A percentile compares a stretch with the other conserved stretches of the same genome.
Conservation (phyloP, 164 flowering plant species). For the Stephania japonica region DNA sequence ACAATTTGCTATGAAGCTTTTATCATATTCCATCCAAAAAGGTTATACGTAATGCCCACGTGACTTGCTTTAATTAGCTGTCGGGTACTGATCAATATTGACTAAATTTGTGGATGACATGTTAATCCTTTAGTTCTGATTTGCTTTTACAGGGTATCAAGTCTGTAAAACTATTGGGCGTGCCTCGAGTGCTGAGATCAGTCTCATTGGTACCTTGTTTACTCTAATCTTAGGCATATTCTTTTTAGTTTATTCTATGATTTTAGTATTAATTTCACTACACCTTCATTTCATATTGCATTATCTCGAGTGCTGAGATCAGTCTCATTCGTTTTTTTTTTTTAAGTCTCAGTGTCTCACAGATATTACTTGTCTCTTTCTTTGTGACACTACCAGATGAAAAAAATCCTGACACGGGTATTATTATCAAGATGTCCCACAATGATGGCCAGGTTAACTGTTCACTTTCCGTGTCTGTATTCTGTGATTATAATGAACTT, state of each 20-base stretch:
- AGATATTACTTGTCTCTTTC: not conserved
- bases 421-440: constrained; percentile 56
- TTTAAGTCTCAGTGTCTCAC: not conserved
- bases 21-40: not conserved
- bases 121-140: not conserved
- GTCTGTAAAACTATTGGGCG: constrained; percentile 67
- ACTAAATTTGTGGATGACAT: not conserved
- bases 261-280: not conserved
- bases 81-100: not conserved
- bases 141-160: constrained; percentile 54
- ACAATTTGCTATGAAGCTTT: not conserved
- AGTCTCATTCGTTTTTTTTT: not conserved
- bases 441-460: constrained; percentile 34
- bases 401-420: constrained; percentile 58
- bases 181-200: constrained; percentile 32
- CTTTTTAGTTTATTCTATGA: not conserved
- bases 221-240: not conserved
- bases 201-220: constrained; percentile 44
- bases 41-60: not conserved
- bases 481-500: constrained; percentile 51
- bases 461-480: constrained; percentile 73
- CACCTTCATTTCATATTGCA: not conserved
- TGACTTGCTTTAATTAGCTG: not conserved
- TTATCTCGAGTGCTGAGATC: not conserved
- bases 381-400: constrained; percentile 33